phyloP scores from a whole-genome alignment of 2,329 filamentous ascomycete genomes.

The Scytalidium lignicola region DNA sequence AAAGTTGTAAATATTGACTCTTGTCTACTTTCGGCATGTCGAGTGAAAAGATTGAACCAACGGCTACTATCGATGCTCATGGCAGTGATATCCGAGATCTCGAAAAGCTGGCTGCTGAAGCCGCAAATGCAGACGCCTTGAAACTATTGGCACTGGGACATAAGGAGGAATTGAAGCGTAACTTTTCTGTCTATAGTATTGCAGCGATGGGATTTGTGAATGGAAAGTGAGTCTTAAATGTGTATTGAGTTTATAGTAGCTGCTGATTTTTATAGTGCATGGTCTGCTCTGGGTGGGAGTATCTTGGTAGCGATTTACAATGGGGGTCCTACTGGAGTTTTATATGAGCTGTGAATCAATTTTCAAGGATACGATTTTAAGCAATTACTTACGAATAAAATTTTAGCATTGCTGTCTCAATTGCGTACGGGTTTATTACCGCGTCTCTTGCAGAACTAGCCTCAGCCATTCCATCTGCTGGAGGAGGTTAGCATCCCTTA shows the following conservation, averaged over 20 bases:
- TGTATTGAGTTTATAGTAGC: too few species aligned
- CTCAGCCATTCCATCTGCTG: constrained; percentile 35
- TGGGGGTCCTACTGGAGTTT: constrained; percentile 55
- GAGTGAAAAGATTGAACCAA: too few species aligned
- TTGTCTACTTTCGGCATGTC: too few species aligned
- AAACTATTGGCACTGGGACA: constrained; percentile 36
- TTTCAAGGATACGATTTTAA: constrained; percentile 35
- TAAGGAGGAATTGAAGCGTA: constrained; percentile 44
- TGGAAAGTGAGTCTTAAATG: constrained; percentile 40
- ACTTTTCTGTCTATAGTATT: constrained; percentile 41
- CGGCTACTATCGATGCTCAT: too few species aligned
- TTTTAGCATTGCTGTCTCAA: constrained; percentile 37
- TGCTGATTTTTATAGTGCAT: too few species aligned
- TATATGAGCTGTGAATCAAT: constrained; percentile 49
- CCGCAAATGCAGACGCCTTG: too few species aligned
- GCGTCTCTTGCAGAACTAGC: constrained; percentile 46
- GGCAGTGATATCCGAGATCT: too few species aligned
- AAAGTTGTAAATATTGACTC: too few species aligned
- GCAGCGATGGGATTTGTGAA: constrained; percentile 40
- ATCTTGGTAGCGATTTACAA: constrained; percentile 46
- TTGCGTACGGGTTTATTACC: constrained; percentile 46
- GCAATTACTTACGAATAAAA: constrained; percentile 40
- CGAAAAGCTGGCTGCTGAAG: too few species aligned
- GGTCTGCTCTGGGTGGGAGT: too few species aligned
- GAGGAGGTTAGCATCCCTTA: constrained; percentile 18